Base-by-base conservation (phyloP, 2,329 filamentous ascomycete species). In the Aspergillus novofumigatus region DNA sequence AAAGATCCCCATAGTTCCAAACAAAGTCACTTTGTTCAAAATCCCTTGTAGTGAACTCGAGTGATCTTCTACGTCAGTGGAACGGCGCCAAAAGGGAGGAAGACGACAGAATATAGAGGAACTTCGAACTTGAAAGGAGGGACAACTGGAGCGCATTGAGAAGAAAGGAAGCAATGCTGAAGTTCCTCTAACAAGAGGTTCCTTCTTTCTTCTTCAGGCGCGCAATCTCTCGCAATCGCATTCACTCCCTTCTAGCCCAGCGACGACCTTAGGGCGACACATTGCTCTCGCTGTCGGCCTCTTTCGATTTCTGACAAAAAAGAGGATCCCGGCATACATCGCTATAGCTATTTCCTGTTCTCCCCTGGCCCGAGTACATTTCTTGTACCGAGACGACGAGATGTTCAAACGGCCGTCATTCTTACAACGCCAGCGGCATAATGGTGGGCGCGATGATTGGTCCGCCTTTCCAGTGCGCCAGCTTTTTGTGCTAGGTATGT, bases 401-500 rank as follows among this genome's bases (percentile, higher is more conserved):
- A 73, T 73, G 71, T 72, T 73, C 58, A 67, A 67, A 65, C 65
- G 66, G 57, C 71, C 65, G 53, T 64, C 70, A 32, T 72, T 67
- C 66, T 59, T 72, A 56, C 69, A 68, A 64, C 60, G 66, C 57
- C 69, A 68, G 53, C 66, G 67, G 58, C 63, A 65, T 56, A 63
- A 60, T 60, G 64, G 67, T 65, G 59, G 62, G 57, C 50, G 53
- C 6, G 67, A 71, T 62, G 69, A 71, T 62, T 66, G 74, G 61
- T 71, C 76, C 56, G 69, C 75, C 49, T 87, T 87, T 71, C 85
- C 85, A 42, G 75, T 78, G 42, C 78, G 76, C 64, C 85, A 87
- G 67, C 77, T 87, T 65, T 81, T 75, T 61, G 70, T 77, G 17
- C 66, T 77, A 61, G 75, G 75, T 77, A 74, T 69, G 74, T 75